Conservation (phyloP, 2,329 filamentous ascomycete species). For the Cladophialophora chaetospira region DNA sequence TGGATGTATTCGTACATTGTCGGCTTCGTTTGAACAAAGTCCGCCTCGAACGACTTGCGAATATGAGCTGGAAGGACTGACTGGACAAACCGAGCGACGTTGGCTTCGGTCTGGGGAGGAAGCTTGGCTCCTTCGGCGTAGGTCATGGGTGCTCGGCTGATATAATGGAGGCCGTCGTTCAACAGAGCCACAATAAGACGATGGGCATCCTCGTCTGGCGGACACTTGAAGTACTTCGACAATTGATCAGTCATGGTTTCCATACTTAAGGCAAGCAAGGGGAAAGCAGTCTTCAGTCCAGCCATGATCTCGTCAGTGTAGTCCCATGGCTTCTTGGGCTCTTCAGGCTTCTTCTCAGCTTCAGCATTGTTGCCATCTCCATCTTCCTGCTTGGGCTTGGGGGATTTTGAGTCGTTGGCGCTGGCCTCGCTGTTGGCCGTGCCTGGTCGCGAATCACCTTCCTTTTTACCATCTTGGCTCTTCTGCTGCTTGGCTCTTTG, state of each 20-base stretch:
- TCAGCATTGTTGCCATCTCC: conserved; percentile 43
- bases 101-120: conserved; percentile 85
- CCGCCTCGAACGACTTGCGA: conserved; percentile 92
- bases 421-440: conserved; percentile 49
- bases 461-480: conserved; percentile 24
- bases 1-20: conserved; percentile 99
- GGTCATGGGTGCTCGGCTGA: conserved; percentile 80
- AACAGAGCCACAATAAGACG: conserved; percentile 94
- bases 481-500: conserved; percentile 26
- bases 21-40: conserved; percentile 92
- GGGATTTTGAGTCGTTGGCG: conserved; percentile 35
- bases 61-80: conserved; percentile 94
- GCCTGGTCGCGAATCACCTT: conserved; percentile 40
- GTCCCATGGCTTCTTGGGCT: conserved; percentile 84
- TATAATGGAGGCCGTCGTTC: conserved; percentile 92
- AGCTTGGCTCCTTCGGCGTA: conserved; percentile 92
- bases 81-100: conserved; percentile 95
- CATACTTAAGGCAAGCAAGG: conserved; percentile 93
- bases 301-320: conserved; percentile 94
- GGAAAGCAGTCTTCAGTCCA: conserved; percentile 94
- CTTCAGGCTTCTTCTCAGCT: conserved; percentile 37
- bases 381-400: conserved; percentile 58
- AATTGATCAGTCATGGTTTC: conserved; percentile 99
- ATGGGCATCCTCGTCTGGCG: conserved; percentile 96
- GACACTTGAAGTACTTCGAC: conserved; percentile 98